Conservation (phyloP, 306 rosid species). For the barrel medic (Medicago truncatula) region DNA sequence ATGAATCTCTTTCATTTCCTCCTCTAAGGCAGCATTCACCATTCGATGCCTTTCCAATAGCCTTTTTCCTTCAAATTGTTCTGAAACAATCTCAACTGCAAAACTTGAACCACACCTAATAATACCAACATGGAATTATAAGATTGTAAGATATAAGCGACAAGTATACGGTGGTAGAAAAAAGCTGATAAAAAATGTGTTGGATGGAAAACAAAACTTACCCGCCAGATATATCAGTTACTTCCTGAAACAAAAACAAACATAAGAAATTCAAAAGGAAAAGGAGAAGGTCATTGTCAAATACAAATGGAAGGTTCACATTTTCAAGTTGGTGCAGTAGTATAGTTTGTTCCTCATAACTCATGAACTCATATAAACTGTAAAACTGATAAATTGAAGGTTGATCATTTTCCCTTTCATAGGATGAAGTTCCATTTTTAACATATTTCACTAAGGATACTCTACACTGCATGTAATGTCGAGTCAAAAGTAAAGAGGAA, state of each 20-base stretch:
- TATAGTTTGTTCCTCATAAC: background rate
- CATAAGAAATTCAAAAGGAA: background rate
- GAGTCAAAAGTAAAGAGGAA: too few species aligned
- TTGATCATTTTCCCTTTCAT: background rate
- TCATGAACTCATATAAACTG: background rate
- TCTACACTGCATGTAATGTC: background rate
- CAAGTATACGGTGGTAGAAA: background rate
- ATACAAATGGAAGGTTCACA: background rate
- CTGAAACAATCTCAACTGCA: conserved; percentile 74
- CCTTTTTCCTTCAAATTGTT: conserved; percentile 85
- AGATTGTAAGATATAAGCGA: background rate
- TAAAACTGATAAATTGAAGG: background rate
- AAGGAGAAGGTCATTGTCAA: background rate
- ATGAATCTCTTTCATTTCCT: conserved; percentile 92
- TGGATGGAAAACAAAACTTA: conserved; percentile 41
- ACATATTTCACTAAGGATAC: background rate
- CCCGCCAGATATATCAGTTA: conserved; percentile 96
- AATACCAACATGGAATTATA: conserved; percentile 4
- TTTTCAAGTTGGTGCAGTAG: background rate
- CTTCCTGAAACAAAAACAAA: conserved; percentile 72
- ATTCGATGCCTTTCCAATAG: conserved; percentile 88
- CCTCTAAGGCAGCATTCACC: conserved; percentile 79
- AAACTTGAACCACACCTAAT: conserved; percentile 90
- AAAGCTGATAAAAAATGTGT: background rate
- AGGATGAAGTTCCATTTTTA: background rate